Percentiles rank a stretch among this genome's conserved stretches.
phyloP scores from a whole-genome alignment of 2,329 filamentous ascomycete species.

The Pseudocercospora macadamiae region DNA sequence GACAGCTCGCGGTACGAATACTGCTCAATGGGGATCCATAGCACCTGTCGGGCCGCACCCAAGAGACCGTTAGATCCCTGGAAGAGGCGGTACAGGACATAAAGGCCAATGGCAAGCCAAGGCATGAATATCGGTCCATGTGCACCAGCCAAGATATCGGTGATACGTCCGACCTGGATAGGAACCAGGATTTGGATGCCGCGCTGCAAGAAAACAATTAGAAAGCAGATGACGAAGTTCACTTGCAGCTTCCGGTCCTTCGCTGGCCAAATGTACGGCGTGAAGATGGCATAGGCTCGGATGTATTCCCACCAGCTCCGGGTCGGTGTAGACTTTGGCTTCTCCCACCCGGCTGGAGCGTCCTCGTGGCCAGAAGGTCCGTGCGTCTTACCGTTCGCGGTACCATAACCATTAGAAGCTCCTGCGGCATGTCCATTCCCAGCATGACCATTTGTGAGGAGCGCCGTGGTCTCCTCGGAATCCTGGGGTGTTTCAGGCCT shows the following conservation, averaged over 20 bases:
- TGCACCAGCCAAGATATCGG: conserved; percentile 68
- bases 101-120: conserved; percentile 73
- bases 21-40: conserved; percentile 97
- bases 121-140: conserved; percentile 61
- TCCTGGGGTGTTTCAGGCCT: conserved; percentile 44
- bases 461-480: conserved; percentile 63
- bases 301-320: conserved; percentile 97
- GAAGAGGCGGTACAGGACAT: conserved; percentile 77
- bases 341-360: conserved; percentile 76
- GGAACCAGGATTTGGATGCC: conserved; percentile 86
- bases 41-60: conserved; percentile 75
- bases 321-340: conserved; percentile 80
- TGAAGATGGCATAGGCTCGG: conserved; percentile 88
- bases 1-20: conserved; percentile 95
- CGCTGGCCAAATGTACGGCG: conserved; percentile 94
- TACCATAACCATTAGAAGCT: conserved; percentile 42
- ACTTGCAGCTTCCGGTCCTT: conserved; percentile 75
- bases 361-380: conserved; percentile 38
- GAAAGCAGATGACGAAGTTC: conserved; percentile 79
- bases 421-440: conserved; percentile 46
- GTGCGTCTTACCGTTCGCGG: conserved; percentile 49
- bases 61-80: conserved; percentile 89
- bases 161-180: conserved; percentile 76
- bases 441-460: conserved; percentile 57
- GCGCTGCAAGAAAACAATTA: conserved; percentile 78